Conservation (phyloP, 2,329 filamentous ascomycete genomes). For the Penicillium sp. region DNA sequence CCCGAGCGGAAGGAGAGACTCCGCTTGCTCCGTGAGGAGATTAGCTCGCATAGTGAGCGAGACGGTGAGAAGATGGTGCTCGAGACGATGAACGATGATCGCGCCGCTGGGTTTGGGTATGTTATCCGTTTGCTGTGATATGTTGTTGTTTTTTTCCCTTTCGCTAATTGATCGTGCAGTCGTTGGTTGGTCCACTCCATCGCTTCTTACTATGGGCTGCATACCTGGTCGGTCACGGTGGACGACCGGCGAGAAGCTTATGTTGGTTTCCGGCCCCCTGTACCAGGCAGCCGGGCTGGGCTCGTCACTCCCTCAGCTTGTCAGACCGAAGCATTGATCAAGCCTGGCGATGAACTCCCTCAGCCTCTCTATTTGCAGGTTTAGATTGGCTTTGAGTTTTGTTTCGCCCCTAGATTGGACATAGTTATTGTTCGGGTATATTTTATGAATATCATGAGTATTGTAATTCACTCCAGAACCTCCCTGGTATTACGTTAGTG, state of each 20-base stretch:
- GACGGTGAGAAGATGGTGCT: constrained; percentile 73
- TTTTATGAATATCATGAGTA: constrained; percentile 4
- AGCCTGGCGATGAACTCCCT: constrained; percentile 40
- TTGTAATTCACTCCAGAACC: not conserved
- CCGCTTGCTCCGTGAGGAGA: constrained; percentile 46
- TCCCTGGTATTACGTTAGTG: no score
- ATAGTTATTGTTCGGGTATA: not conserved
- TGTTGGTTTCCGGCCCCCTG: constrained; percentile 62
- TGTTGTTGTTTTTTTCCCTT: constrained; percentile 4
- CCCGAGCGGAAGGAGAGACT: constrained; percentile 56
- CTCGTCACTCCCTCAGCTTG: constrained; percentile 30
- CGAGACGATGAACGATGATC: constrained; percentile 74
- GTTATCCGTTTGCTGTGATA: constrained; percentile 35
- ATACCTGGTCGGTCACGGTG: constrained; percentile 77
- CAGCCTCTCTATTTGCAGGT: constrained; percentile 41
- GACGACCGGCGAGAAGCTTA: constrained; percentile 77
- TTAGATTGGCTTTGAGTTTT: constrained; percentile 16
- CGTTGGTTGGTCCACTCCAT: constrained; percentile 94
- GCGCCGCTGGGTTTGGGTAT: constrained; percentile 78
- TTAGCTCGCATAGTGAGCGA: constrained; percentile 38
- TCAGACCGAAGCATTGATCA: constrained; percentile 30
- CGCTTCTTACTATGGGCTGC: constrained; percentile 85
- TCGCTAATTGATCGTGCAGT: constrained; percentile 47
- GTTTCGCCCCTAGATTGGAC: constrained; percentile 1
- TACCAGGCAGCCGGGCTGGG: constrained; percentile 28